phyloP scores from a whole-genome alignment of 1,284 basidiomycete genomes.

The Sanghuangporus sanghuang region DNA sequence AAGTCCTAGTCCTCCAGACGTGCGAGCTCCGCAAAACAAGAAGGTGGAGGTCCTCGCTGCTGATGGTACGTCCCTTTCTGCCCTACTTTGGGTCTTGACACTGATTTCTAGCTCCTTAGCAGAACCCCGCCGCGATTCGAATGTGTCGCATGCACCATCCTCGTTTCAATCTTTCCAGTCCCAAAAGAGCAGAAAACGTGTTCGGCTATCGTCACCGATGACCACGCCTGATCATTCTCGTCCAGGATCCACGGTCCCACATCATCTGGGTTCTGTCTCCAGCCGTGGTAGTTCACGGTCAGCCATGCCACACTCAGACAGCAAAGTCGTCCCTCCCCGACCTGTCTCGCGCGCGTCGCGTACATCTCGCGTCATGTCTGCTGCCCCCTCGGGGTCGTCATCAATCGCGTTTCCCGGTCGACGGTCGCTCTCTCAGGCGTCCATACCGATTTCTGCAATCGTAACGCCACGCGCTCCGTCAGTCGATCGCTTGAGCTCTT shows the following conservation, averaged over 20 bases:
- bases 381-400: conserved; percentile 34
- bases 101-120: neutral
- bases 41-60: conserved; percentile 23
- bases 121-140: conserved; percentile 19
- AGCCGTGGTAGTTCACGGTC: conserved; percentile 40
- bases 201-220: conserved; percentile 20
- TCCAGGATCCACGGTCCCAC: conserved; percentile 27
- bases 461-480: conserved; percentile 73
- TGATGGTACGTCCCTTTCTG: conserved; percentile 13
- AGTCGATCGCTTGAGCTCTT: conserved; percentile 47
- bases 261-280: conserved; percentile 48
- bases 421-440: conserved; percentile 39
- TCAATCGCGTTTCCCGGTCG: neutral
- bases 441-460: conserved; percentile 73
- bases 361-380: conserved; percentile 28
- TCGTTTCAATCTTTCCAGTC: conserved; percentile 20
- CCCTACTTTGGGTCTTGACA: neutral
- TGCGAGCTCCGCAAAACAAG: conserved; percentile 7
- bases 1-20: conserved; percentile 26
- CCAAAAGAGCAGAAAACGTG: conserved; percentile 20
- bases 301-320: conserved; percentile 28
- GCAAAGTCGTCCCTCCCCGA: conserved; percentile 19
- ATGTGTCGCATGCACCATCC: conserved; percentile 20
- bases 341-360: conserved; percentile 13
- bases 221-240: conserved; percentile 14